Evolutionary conservation across 177 flowering plant genomes (phyloP).

Genomic region (Vitis hybrid): DNA sequence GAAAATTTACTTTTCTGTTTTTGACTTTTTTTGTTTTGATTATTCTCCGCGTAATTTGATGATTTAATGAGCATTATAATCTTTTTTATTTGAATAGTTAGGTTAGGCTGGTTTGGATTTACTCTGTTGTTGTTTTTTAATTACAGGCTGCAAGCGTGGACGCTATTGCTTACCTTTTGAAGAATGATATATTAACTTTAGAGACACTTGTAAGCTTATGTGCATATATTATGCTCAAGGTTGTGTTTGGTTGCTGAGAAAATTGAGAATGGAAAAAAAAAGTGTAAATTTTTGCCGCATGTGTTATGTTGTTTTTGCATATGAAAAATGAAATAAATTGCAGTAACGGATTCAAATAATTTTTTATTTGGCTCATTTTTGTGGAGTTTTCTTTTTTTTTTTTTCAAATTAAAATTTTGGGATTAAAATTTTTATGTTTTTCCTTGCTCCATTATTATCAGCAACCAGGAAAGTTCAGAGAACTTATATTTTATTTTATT

Average conservation of each 20-base stretch:
- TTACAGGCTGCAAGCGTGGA: constrained; percentile 61
- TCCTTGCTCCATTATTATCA: no score
- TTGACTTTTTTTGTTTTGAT: not conserved
- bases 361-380: no score
- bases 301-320: no score
- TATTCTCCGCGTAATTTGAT: not conserved
- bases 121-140: not conserved
- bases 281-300: no score
- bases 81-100: not conserved
- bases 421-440: no score
- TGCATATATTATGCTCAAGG: not conserved
- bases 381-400: not conserved
- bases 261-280: no score
- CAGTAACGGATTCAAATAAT: no score
- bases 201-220: constrained; percentile 51
- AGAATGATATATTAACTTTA: constrained; percentile 52
- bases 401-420: not conserved
- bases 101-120: not conserved
- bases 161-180: constrained; percentile 58
- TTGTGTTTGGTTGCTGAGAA: not conserved
- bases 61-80: no score
- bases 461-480: not conserved
- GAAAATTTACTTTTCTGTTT: not conserved
- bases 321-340: no score
- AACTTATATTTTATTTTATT: not conserved